These are phyloP conservation scores for Cyanodermella asteris DNA, from an alignment of 2,329 filamentous ascomycete species.

Conservation along the genomic window DNA sequence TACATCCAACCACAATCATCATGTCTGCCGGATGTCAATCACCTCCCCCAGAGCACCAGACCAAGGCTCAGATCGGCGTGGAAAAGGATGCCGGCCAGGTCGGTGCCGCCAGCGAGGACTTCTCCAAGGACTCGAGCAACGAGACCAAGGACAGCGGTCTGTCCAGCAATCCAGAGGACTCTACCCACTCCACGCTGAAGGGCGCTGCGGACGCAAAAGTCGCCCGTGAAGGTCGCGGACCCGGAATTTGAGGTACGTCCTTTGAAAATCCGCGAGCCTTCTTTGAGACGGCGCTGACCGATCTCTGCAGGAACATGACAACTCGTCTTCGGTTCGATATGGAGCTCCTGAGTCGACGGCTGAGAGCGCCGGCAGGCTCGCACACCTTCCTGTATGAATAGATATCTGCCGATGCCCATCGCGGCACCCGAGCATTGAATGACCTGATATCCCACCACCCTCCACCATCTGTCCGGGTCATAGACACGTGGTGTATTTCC, in stretches of 20 bases:
- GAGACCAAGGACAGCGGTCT: conserved; percentile 6
- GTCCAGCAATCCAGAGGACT: conserved; percentile 7
- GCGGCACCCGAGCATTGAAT: too few relatives aligned
- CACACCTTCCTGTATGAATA: too few relatives aligned
- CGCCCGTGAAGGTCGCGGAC: conserved; percentile 7
- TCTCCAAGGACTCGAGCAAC: conserved; percentile 6
- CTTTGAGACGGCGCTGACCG: too few relatives aligned
- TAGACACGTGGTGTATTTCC: not conserved
- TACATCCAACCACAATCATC: not conserved
- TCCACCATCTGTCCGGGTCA: too few relatives aligned
- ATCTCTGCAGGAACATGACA: too few relatives aligned
- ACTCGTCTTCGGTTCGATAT: conserved; percentile 1
- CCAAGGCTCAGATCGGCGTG: conserved; percentile 3
- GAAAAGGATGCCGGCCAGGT: conserved; percentile 6
- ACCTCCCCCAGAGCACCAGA: conserved; percentile 6
- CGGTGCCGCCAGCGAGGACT: conserved; percentile 6
- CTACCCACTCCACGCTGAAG: too few relatives aligned
- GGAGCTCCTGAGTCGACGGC: not conserved
- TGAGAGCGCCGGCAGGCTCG: too few relatives aligned
- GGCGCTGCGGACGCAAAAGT: conserved; percentile 7
- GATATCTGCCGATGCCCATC: conserved; percentile 9
- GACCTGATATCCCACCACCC: too few relatives aligned
- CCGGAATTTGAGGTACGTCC: conserved; percentile 3
- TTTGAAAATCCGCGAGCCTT: too few relatives aligned
- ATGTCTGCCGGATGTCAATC: conserved; percentile 10